These are phyloP conservation scores for Apophysomyces elegans DNA, from an alignment of 371 early-diverging fungal species.

Conservation along the genomic window DNA sequence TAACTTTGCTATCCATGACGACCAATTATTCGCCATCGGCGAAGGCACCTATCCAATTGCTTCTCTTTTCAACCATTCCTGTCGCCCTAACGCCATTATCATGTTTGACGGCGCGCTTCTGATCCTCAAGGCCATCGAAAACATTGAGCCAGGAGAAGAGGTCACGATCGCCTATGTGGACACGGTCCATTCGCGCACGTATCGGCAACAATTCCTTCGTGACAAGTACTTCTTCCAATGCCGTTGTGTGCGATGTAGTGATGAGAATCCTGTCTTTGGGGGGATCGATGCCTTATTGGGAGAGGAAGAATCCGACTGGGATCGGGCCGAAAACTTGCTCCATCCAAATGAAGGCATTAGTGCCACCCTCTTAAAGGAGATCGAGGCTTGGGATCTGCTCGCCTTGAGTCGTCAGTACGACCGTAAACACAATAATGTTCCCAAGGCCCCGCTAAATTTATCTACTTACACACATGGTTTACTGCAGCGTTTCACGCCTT, in stretches of 20 bases:
- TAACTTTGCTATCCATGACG: conserved; percentile 73
- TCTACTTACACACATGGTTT: conserved; percentile 35
- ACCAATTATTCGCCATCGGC: conserved; percentile 69
- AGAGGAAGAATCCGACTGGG: conserved; percentile 43
- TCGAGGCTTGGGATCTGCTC: conserved; percentile 41
- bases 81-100: conserved; percentile 79
- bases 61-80: conserved; percentile 87
- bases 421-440: conserved; percentile 29
- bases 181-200: conserved; percentile 58
- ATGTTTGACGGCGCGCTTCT: conserved; percentile 58
- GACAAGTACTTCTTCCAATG: conserved; percentile 82
- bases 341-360: conserved; percentile 6
- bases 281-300: conserved; percentile 42
- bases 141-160: conserved; percentile 70
- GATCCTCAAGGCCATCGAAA: conserved; percentile 65
- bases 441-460: conserved; percentile 30
- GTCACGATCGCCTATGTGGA: conserved; percentile 83
- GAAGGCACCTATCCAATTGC: conserved; percentile 82
- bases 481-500: conserved; percentile 37
- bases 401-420: conserved; percentile 33
- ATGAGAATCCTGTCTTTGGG: conserved; percentile 27
- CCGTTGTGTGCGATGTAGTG: conserved; percentile 68
- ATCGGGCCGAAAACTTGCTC: conserved; percentile 26
- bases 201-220: conserved; percentile 56
- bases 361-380: conserved; percentile 17